Percentiles rank a stretch among this genome's conserved stretches.
Evolutionary conservation across 2,329 filamentous ascomycete species (phyloP).

Genomic region (Xylariaceae sp.): DNA sequence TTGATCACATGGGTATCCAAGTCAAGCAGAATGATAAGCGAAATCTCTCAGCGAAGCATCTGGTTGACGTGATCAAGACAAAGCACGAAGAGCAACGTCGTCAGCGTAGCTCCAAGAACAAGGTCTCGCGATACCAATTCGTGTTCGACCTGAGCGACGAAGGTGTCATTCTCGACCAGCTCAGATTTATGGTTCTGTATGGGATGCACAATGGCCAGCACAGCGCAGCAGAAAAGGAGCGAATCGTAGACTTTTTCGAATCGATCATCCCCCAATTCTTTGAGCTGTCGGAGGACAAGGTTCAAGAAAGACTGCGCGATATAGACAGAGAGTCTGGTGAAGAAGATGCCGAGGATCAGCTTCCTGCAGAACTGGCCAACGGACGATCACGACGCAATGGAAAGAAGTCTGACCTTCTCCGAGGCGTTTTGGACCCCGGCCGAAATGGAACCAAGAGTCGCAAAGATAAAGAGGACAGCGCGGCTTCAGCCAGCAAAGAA

Average conservation of each 20-base stretch:
- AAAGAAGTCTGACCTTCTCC: slow-evolving; percentile 76
- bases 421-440: slow-evolving; percentile 77
- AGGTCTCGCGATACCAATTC: slow-evolving; percentile 67
- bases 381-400: slow-evolving; percentile 65
- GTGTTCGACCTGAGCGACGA: slow-evolving; percentile 69
- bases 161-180: slow-evolving; percentile 59
- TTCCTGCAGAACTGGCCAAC: slow-evolving; percentile 67
- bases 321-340: slow-evolving; percentile 68
- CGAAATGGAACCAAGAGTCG: slow-evolving; percentile 67
- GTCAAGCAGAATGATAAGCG: slow-evolving; percentile 89
- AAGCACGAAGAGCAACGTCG: slow-evolving; percentile 89
- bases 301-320: slow-evolving; percentile 62
- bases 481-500: slow-evolving; percentile 76
- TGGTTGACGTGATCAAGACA: slow-evolving; percentile 86
- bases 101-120: slow-evolving; percentile 58
- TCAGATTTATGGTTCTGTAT: slow-evolving; percentile 61
- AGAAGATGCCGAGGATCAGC: slow-evolving; percentile 71
- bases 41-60: slow-evolving; percentile 81
- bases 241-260: slow-evolving; percentile 71
- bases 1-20: slow-evolving; percentile 93
- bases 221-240: slow-evolving; percentile 67
- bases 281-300: slow-evolving; percentile 65
- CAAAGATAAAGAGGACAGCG: slow-evolving; percentile 73
- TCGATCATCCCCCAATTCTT: slow-evolving; percentile 75
- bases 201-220: slow-evolving; percentile 66